These are phyloP conservation scores for Senna siamea DNA, from an alignment of 306 rosid genomes.

Conservation along the genomic window DNA sequence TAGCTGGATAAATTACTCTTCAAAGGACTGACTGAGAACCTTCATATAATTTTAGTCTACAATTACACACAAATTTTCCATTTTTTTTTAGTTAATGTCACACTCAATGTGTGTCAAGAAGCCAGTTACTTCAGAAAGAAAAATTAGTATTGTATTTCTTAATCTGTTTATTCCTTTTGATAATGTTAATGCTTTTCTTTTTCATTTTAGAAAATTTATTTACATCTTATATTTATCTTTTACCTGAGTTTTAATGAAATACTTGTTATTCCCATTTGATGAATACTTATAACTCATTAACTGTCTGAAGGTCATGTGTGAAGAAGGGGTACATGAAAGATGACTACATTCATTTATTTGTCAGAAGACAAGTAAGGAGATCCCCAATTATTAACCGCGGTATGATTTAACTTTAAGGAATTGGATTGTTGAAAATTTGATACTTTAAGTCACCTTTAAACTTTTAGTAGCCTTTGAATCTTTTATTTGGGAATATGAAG, in stretches of 20 bases:
- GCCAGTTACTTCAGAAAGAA: slow-evolving; percentile 5
- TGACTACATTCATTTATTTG: slow-evolving; percentile 82
- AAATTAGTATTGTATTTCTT: not conserved
- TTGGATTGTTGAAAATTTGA: slow-evolving; percentile 12
- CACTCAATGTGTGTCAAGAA: slow-evolving; percentile 24
- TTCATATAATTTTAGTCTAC: too few species aligned
- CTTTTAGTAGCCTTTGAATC: slow-evolving; percentile 23
- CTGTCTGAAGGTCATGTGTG: slow-evolving; percentile 80
- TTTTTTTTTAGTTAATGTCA: too few species aligned
- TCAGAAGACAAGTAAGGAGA: slow-evolving; percentile 85
- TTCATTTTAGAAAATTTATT: not conserved
- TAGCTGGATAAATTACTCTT: too few species aligned
- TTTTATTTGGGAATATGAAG: slow-evolving; percentile 45
- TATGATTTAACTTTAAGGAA: slow-evolving; percentile 41
- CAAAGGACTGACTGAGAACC: too few species aligned
- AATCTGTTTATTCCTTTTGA: not conserved
- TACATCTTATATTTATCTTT: slow-evolving; percentile 5
- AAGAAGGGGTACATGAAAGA: slow-evolving; percentile 96
- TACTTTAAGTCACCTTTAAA: slow-evolving; percentile 15
- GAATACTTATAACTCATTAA: slow-evolving; percentile 27
- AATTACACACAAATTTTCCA: too few species aligned
- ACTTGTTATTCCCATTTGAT: slow-evolving; percentile 9
- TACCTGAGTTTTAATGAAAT: slow-evolving; percentile 24
- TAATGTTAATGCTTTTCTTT: too few species aligned
- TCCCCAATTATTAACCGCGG: slow-evolving; percentile 97